These are phyloP conservation scores for Vicia villosa DNA, from an alignment of 306 rosid genomes.

Conservation along the genomic window DNA sequence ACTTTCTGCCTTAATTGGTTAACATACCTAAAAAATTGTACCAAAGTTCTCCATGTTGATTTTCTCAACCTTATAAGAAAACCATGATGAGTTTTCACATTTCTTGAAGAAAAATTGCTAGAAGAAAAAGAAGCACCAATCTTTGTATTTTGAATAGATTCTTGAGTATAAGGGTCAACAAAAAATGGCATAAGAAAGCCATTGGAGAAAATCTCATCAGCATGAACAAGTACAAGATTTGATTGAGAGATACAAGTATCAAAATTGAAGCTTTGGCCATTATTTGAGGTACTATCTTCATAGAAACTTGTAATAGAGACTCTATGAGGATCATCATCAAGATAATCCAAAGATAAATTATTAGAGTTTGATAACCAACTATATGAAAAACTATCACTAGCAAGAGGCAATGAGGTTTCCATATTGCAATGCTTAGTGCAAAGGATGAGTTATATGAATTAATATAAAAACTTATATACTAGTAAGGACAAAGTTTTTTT, in stretches of 20 bases:
- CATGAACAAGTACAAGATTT: conserved; percentile 48
- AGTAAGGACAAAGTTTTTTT: conserved; percentile 27
- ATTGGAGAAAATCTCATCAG: conserved; percentile 69
- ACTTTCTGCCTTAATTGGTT: conserved; percentile 33
- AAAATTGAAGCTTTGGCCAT: conserved; percentile 52
- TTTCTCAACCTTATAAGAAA: conserved; percentile 45
- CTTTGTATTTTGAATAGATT: conserved; percentile 32
- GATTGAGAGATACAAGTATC: conserved; percentile 43
- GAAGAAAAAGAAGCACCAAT: conserved; percentile 37
- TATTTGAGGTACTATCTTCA: not conserved
- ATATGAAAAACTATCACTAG: conserved; percentile 69
- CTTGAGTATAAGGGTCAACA: conserved; percentile 34
- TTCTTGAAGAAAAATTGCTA: conserved; percentile 25
- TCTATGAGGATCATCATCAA: conserved; percentile 25
- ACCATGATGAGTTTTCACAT: conserved; percentile 31
- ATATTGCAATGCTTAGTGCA: conserved; percentile 31
- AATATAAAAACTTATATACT: conserved; percentile 29
- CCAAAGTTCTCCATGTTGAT: conserved; percentile 39
- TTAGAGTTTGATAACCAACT: conserved; percentile 61
- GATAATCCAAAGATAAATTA: conserved; percentile 16
- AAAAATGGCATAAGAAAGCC: conserved; percentile 51
- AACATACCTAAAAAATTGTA: conserved; percentile 34
- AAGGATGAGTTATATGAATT: conserved; percentile 3
- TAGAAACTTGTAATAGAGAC: conserved; percentile 8
- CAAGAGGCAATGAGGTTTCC: conserved; percentile 55